Percentiles rank a stretch among this genome's conserved stretches.
Evolutionary conservation across 2,329 filamentous ascomycete genomes (phyloP).

Genomic region (Arachnomyces sp.): DNA sequence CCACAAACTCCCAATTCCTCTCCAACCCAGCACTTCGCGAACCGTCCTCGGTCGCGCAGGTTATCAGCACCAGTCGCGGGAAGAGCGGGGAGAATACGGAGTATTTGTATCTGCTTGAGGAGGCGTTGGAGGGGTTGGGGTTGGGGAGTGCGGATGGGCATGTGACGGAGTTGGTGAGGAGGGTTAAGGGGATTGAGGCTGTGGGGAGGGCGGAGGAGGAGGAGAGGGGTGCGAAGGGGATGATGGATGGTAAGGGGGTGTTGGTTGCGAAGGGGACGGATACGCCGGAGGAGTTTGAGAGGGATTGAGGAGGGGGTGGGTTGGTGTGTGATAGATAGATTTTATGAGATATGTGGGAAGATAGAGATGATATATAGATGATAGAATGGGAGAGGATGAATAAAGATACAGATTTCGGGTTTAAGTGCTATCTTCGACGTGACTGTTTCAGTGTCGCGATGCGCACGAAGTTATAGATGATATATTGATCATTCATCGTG

Average conservation of each 20-base stretch:
- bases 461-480: too few relatives aligned
- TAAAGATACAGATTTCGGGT: not conserved
- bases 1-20: slow-evolving; percentile 85
- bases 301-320: slow-evolving; percentile 18
- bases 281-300: slow-evolving; percentile 19
- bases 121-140: slow-evolving; percentile 64
- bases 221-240: slow-evolving; percentile 21
- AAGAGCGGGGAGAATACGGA: slow-evolving; percentile 86
- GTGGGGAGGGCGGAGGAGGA: slow-evolving; percentile 22
- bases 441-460: too few relatives aligned
- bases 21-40: slow-evolving; percentile 53
- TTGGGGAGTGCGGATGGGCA: slow-evolving; percentile 74
- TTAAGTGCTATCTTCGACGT: too few relatives aligned
- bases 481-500: too few relatives aligned
- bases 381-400: not conserved
- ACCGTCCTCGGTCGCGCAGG: slow-evolving; percentile 66
- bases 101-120: slow-evolving; percentile 76
- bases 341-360: not conserved
- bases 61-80: slow-evolving; percentile 69
- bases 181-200: slow-evolving; percentile 59
- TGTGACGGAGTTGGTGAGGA: slow-evolving; percentile 69
- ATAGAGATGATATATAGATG: not conserved
- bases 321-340: not conserved
- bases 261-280: slow-evolving; percentile 12
- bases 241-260: slow-evolving; percentile 7